Evolutionary conservation across 768 basidiomycete species (phyloP).

Genomic region (Trametes elegans): DNA sequence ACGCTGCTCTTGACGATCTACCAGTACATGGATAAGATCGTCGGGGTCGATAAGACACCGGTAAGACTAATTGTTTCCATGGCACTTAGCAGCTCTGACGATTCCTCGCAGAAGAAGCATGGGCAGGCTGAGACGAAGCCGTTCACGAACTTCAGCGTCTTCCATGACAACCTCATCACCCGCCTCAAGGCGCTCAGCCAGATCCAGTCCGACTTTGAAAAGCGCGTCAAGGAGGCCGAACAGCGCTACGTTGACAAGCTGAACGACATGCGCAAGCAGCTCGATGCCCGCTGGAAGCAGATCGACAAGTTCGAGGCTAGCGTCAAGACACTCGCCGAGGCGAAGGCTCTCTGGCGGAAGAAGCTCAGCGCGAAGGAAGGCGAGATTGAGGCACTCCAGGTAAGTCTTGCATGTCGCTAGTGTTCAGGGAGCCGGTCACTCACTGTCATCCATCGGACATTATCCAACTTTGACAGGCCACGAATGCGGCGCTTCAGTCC

Average conservation of each 20-base stretch:
- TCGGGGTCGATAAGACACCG: slow-evolving; percentile 84
- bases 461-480: slow-evolving; percentile 52
- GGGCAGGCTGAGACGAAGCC: slow-evolving; percentile 83
- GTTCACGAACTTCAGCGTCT: slow-evolving; percentile 89
- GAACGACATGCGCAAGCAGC: slow-evolving; percentile 76
- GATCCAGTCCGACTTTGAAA: slow-evolving; percentile 86
- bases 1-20: slow-evolving; percentile 89
- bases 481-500: slow-evolving; percentile 68
- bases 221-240: slow-evolving; percentile 78
- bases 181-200: slow-evolving; percentile 82
- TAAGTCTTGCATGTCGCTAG: not conserved
- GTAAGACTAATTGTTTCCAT: no score
- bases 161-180: slow-evolving; percentile 91
- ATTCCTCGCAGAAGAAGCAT: slow-evolving; percentile 60
- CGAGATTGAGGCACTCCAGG: slow-evolving; percentile 88
- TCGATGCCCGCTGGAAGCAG: slow-evolving; percentile 87
- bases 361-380: slow-evolving; percentile 82
- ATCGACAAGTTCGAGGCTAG: slow-evolving; percentile 88
- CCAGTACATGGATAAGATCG: slow-evolving; percentile 92
- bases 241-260: slow-evolving; percentile 69
- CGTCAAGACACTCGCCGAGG: slow-evolving; percentile 77
- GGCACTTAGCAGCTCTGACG: no score
- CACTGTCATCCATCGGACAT: not conserved
- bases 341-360: slow-evolving; percentile 80
- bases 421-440: not conserved